Evolutionary conservation across 495 filamentous ascomycete species (phyloP).

Genomic region (Diplogelasinospora grovesii): DNA sequence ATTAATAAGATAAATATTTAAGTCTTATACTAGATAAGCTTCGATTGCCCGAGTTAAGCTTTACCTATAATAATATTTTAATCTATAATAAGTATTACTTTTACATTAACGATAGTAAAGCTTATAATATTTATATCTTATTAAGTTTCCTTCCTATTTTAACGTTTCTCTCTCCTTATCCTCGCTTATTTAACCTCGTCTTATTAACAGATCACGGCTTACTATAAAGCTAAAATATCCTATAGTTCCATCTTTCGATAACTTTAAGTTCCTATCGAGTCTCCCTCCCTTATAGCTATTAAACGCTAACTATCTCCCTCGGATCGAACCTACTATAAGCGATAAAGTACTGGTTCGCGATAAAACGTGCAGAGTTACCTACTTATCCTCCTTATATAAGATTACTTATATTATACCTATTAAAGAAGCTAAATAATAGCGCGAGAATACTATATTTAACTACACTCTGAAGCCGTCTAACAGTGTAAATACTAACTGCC

Average conservation of each 20-base stretch:
- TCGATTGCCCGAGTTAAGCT: neutral
- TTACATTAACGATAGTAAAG: neutral
- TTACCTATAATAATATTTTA: neutral
- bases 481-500: neutral
- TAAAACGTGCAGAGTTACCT: neutral
- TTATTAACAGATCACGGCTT: too few relatives aligned
- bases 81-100: neutral
- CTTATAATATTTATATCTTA: too few relatives aligned
- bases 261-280: neutral
- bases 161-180: neutral
- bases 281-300: too few relatives aligned
- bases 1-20: neutral
- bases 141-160: too few relatives aligned
- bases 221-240: conserved; percentile 1
- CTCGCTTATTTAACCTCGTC: neutral
- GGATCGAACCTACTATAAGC: too few relatives aligned
- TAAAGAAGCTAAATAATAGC: neutral
- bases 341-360: too few relatives aligned
- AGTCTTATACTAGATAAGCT: neutral
- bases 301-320: too few relatives aligned
- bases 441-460: neutral
- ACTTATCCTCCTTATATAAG: neutral
- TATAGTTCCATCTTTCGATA: neutral
- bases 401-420: neutral
- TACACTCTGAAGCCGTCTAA: neutral